A percentile compares a stretch with the other conserved stretches of the same genome.
These are phyloP conservation scores for Leucogyrophana mollusca DNA, from an alignment of 768 basidiomycete genomes.

Conservation along the genomic window DNA sequence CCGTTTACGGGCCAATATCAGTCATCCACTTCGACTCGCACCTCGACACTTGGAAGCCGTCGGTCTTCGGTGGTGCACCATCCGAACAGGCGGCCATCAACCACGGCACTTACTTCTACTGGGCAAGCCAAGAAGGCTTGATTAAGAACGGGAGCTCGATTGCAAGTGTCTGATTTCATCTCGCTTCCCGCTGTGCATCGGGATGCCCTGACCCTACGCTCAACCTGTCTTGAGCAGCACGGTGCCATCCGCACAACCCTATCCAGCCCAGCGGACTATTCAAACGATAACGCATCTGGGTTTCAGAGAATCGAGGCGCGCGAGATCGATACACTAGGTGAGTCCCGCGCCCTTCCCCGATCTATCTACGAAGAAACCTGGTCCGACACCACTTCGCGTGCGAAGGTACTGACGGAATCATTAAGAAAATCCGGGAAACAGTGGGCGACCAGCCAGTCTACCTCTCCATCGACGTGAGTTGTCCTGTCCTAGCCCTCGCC, in stretches of 20 bases:
- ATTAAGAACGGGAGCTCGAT: constrained; percentile 77
- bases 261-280: constrained; percentile 74
- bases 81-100: constrained; percentile 74
- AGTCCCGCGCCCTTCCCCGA: too few relatives aligned
- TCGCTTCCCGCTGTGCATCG: constrained; percentile 17
- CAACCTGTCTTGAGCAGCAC: constrained; percentile 66
- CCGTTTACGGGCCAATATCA: constrained; percentile 75
- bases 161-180: constrained; percentile 68
- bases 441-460: constrained; percentile 77
- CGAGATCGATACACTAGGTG: constrained; percentile 81
- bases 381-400: constrained; percentile 6
- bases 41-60: constrained; percentile 77
- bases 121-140: constrained; percentile 80
- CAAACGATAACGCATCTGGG: constrained; percentile 73
- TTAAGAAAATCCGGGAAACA: constrained; percentile 74
- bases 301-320: constrained; percentile 83
- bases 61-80: constrained; percentile 72
- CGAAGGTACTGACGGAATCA: constrained; percentile 77
- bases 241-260: constrained; percentile 86
- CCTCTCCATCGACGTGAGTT: constrained; percentile 70
- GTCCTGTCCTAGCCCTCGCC: constrained; percentile 4
- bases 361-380: too few relatives aligned
- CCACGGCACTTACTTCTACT: constrained; percentile 90
- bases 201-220: constrained; percentile 73
- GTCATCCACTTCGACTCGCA: constrained; percentile 90